These are phyloP conservation scores for Tetragonia tetragonoides DNA, from an alignment of 148 eudicot genomes.

Conservation along the genomic window DNA sequence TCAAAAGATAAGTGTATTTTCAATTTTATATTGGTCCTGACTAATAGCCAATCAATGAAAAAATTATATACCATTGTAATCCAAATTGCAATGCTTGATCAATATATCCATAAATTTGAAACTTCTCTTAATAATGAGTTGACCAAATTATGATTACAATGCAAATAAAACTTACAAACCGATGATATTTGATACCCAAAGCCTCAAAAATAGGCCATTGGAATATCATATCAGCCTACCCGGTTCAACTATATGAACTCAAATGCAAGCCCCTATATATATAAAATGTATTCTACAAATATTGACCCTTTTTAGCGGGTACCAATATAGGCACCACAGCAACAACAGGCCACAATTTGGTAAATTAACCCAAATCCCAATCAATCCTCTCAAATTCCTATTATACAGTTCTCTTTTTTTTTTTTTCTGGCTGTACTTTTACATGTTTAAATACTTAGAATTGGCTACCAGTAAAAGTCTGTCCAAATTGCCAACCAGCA, in stretches of 20 bases:
- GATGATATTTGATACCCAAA: not conserved
- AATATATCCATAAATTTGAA: not conserved
- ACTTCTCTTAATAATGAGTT: not conserved
- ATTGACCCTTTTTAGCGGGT: constrained; percentile 27
- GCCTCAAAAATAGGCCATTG: constrained; percentile 5
- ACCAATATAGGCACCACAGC: constrained; percentile 34
- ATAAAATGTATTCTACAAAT: not conserved
- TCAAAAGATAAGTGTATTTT: no score
- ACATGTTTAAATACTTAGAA: constrained; percentile 30
- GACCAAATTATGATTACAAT: not conserved
- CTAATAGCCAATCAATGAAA: no score
- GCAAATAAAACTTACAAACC: not conserved
- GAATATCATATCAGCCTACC: not conserved
- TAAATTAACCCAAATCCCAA: constrained; percentile 14
- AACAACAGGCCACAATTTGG: constrained; percentile 22
- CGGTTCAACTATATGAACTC: not conserved
- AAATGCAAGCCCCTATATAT: not conserved
- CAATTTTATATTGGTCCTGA: no score
- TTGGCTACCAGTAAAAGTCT: constrained; percentile 62
- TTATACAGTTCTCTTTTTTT: not conserved
- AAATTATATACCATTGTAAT: no score
- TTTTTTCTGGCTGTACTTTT: not conserved
- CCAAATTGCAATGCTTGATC: no score
- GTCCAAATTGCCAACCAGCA: constrained; percentile 73
- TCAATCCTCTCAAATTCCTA: not conserved